Conservation (phyloP, 345 rosid species). For the Camelina laxa region DNA sequence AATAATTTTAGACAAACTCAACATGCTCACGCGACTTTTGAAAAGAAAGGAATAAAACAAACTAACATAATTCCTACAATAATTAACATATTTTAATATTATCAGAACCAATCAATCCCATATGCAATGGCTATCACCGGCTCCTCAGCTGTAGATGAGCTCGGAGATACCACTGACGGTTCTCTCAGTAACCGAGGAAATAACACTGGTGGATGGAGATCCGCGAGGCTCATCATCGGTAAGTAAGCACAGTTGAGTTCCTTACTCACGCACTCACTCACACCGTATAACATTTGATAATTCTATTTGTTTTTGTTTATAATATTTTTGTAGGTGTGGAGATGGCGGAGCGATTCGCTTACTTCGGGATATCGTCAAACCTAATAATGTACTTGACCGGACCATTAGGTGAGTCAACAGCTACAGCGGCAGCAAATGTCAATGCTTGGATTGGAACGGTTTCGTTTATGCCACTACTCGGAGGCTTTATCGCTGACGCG, state of each 20-base stretch:
- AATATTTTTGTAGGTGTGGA: conserved; percentile 45
- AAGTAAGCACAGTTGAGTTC: not conserved
- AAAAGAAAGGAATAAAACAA: too few relatives aligned
- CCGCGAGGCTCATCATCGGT: conserved; percentile 54
- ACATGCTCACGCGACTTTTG: too few relatives aligned
- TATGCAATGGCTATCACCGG: too few relatives aligned
- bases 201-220: conserved; percentile 52
- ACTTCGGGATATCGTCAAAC: conserved; percentile 53
- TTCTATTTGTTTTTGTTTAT: not conserved
- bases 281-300: not conserved
- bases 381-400: conserved; percentile 68
- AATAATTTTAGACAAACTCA: too few relatives aligned
- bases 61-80: too few relatives aligned
- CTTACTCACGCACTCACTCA: not conserved
- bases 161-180: not conserved
- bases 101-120: too few relatives aligned
- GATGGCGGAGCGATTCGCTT: conserved; percentile 61
- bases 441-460: conserved; percentile 65
- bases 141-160: too few relatives aligned
- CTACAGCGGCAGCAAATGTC: conserved; percentile 63
- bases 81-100: too few relatives aligned
- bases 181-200: not conserved
- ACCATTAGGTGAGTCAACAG: conserved; percentile 65
- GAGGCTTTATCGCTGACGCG: conserved; percentile 71
- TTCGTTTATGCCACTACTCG: conserved; percentile 59